A percentile compares a stretch with the other conserved stretches of the same genome.
Evolutionary conservation across 1,284 basidiomycete species (phyloP).

Genomic region (Cryptococcus deneoformans): DNA sequence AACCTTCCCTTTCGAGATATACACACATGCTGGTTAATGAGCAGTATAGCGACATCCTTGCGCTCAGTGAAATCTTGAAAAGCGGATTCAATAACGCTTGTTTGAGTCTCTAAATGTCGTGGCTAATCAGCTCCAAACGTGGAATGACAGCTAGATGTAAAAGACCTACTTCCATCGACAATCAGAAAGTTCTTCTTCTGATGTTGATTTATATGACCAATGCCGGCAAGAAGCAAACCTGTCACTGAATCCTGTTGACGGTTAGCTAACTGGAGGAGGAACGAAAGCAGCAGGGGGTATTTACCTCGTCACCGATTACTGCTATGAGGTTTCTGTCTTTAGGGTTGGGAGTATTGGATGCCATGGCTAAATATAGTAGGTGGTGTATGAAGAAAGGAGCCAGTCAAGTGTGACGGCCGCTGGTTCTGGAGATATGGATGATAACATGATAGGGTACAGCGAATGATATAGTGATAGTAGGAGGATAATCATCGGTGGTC

Average conservation of each 20-base stretch:
- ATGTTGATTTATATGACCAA: conserved; percentile 81
- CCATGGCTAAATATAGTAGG: conserved; percentile 18
- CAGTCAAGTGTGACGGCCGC: no score
- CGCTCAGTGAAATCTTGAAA: conserved; percentile 92
- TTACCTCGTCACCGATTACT: conserved; percentile 92
- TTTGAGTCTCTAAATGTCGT: conserved; percentile 70
- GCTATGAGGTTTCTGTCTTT: conserved; percentile 85
- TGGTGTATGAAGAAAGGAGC: no score
- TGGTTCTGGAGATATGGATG: no score
- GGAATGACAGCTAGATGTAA: background rate
- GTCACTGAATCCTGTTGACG: conserved; percentile 84
- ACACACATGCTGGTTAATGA: conserved; percentile 90
- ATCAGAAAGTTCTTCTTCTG: conserved; percentile 96
- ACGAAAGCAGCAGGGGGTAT: conserved; percentile 14
- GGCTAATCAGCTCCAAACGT: no score
- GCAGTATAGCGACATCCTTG: conserved; percentile 87
- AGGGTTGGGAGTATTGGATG: conserved; percentile 36
- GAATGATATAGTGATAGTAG: background rate
- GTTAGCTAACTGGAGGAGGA: background rate
- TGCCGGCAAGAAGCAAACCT: conserved; percentile 84
- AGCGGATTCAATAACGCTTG: conserved; percentile 78
- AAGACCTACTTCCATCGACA: conserved; percentile 71
- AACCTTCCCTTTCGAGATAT: background rate
- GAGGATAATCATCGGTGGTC: background rate
- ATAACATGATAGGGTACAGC: background rate